Percentiles rank a stretch among this genome's conserved stretches.
Evolutionary conservation across 208 protist species (phyloP).

Genomic region (Zelonia costaricensis): DNA sequence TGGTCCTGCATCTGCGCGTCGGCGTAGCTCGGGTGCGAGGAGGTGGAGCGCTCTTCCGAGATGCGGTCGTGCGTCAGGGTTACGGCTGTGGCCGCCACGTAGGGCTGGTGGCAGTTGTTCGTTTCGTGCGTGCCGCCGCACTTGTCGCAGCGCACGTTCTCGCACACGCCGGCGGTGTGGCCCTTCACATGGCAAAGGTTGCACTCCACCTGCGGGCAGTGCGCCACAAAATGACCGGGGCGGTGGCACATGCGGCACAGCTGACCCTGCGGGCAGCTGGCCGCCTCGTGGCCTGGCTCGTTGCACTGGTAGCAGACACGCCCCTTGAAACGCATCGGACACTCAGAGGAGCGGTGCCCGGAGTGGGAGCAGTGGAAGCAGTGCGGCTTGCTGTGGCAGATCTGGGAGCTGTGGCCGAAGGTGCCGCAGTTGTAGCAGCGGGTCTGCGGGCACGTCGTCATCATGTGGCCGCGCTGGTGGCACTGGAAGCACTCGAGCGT

Average conservation of each 20-base stretch:
- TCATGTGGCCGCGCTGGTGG: constrained; percentile 81
- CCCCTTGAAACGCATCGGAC: constrained; percentile 68
- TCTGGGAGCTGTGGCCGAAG: constrained; percentile 82
- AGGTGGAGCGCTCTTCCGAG: constrained; percentile 17
- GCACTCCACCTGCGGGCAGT: constrained; percentile 75
- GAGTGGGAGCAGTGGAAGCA: constrained; percentile 87
- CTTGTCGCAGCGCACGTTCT: constrained; percentile 40
- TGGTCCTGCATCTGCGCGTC: background rate
- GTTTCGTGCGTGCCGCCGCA: constrained; percentile 51
- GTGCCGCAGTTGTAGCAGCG: constrained; percentile 90
- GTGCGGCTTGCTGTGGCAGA: constrained; percentile 81
- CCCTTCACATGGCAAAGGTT: constrained; percentile 74
- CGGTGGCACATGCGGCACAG: constrained; percentile 83
- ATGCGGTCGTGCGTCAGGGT: constrained; percentile 17
- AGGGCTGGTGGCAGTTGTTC: constrained; percentile 30
- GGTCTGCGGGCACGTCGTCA: constrained; percentile 79
- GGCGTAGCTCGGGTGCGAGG: background rate
- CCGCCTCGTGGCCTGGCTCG: constrained; percentile 83
- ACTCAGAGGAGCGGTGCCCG: constrained; percentile 80
- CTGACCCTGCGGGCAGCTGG: constrained; percentile 69
- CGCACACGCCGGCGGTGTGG: constrained; percentile 75
- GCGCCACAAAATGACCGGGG: constrained; percentile 72
- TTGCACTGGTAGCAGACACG: constrained; percentile 90
- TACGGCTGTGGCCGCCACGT: constrained; percentile 4
- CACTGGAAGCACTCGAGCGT: constrained; percentile 84